phyloP scores from a whole-genome alignment of 108 stramenopile species.

The Nitzschia palea region DNA sequence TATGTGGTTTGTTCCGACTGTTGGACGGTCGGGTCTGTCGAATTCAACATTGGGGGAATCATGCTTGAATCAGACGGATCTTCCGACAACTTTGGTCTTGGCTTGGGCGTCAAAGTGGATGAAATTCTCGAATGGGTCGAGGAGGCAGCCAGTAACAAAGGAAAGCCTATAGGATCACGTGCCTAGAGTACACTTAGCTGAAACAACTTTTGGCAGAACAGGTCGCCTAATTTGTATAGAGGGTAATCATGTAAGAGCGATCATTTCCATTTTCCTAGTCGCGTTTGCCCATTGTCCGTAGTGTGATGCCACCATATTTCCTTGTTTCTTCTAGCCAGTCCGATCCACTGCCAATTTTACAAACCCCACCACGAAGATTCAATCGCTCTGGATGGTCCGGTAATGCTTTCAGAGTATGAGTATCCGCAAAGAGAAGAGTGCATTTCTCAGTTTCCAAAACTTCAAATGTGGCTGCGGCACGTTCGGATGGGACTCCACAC shows the following conservation, averaged over 20 bases:
- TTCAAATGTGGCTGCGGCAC: conserved; percentile 38
- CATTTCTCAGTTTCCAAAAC: conserved; percentile 38
- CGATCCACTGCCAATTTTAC: conserved; percentile 45
- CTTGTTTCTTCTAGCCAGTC: conserved; percentile 32
- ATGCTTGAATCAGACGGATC: background rate
- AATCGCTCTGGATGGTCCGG: conserved; percentile 22
- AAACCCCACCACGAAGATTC: conserved; percentile 44
- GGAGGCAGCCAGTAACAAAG: background rate
- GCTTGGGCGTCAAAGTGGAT: conserved; percentile 2
- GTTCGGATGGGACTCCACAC: conserved; percentile 52
- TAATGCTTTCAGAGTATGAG: conserved; percentile 49
- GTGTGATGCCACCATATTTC: conserved; percentile 22
- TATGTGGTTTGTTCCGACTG: conserved; percentile 10
- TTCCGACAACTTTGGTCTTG: conserved; percentile 8
- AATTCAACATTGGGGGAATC: background rate
- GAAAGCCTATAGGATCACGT: no score
- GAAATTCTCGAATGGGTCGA: conserved; percentile 8
- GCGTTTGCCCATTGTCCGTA: conserved; percentile 37
- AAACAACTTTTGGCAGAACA: no score
- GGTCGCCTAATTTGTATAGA: no score
- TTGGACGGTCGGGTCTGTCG: conserved; percentile 1
- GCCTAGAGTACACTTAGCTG: no score
- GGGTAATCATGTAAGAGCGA: no score
- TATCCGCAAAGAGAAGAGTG: conserved; percentile 50
- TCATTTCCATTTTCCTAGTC: background rate